Conservation (phyloP, 495 filamentous ascomycete species). For the Friedmanniomyces simplex region DNA sequence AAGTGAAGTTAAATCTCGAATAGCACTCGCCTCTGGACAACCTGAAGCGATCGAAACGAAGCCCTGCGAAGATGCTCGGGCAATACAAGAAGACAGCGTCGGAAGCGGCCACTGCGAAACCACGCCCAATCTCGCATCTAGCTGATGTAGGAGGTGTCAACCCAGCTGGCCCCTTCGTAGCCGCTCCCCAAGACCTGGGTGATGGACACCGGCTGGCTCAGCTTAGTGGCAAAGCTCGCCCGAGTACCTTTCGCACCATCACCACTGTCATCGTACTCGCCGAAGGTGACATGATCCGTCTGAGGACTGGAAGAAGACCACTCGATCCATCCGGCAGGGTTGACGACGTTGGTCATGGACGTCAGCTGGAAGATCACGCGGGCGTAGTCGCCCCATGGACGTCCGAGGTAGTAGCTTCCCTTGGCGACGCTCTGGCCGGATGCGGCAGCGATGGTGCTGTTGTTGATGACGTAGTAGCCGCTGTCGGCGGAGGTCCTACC, state of each 20-base stretch:
- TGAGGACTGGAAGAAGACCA: constrained; percentile 42
- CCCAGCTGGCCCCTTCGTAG: constrained; percentile 37
- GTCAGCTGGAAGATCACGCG: constrained; percentile 54
- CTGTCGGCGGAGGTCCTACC: constrained; percentile 43
- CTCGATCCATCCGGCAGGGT: constrained; percentile 48
- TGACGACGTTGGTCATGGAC: constrained; percentile 45
- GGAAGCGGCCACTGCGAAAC: too few species aligned
- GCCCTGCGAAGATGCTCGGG: too few species aligned
- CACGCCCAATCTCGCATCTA: background rate
- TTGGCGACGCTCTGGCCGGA: constrained; percentile 36
- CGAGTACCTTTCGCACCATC: constrained; percentile 46
- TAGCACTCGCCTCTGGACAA: too few species aligned
- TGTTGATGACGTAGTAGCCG: constrained; percentile 56
- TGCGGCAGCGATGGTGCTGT: constrained; percentile 37
- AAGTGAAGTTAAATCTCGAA: too few species aligned
- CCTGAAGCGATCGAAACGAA: too few species aligned
- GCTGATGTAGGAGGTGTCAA: constrained; percentile 32
- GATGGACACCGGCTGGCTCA: constrained; percentile 37
- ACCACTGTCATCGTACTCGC: constrained; percentile 53
- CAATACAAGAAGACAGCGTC: too few species aligned
- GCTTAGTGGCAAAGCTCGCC: constrained; percentile 43
- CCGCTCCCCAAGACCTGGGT: constrained; percentile 45
- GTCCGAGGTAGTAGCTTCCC: constrained; percentile 51
- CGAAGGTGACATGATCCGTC: constrained; percentile 46
- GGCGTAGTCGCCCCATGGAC: constrained; percentile 55